Base-by-base conservation (phyloP, 192 early-diverging fungal species). In the Fimicolochytrium jonesii region DNA sequence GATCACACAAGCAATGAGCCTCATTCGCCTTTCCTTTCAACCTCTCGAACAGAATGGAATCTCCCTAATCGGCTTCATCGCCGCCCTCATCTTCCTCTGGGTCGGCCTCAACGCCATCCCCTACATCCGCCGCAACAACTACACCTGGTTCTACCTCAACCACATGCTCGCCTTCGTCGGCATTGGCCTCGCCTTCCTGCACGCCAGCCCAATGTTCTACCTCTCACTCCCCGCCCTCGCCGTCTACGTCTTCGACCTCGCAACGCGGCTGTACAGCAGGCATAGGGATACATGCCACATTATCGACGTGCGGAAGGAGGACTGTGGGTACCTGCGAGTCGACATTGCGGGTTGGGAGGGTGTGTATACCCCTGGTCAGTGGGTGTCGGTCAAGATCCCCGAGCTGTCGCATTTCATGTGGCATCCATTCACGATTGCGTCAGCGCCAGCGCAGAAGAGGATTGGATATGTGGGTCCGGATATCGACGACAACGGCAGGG, bases 391-490 rank as follows among this genome's bases (percentile, higher is more conserved):
- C 18, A 25, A 29, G 18, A 31, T 61, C 13, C 59, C 59, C 28
- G 44, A 44, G 13, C 18, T 61, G 2, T 61, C 59, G 20, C 6
- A 50, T n/a, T 22, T n/a, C 9, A 47, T 54, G 52, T 61, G 59
- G 59, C 59, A 61, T 33, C 59, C 59, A 25, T 61, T 61, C 28
- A 61, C 59, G 28, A 9, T 46, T 4, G 57, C 42, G 10, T n/a
- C n/a, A 0, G 37, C 17, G 13, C n/a, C 11, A 44, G 37, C 4
- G 11, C 34, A 34, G 0, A n/a, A n/a, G n/a, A n/a, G n/a, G n/a
- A n/a, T n/a, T n/a, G n/a, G n/a, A n/a, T n/a, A n/a, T n/a, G n/a
- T n/a, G n/a, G n/a, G n/a, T n/a, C n/a, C n/a, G n/a, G n/a, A n/a
- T n/a, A n/a, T n/a, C n/a, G n/a, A n/a, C n/a, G n/a, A n/a, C n/a